Evolutionary conservation across 768 basidiomycete species (phyloP).

Genomic region (Saitozyma sp.): DNA sequence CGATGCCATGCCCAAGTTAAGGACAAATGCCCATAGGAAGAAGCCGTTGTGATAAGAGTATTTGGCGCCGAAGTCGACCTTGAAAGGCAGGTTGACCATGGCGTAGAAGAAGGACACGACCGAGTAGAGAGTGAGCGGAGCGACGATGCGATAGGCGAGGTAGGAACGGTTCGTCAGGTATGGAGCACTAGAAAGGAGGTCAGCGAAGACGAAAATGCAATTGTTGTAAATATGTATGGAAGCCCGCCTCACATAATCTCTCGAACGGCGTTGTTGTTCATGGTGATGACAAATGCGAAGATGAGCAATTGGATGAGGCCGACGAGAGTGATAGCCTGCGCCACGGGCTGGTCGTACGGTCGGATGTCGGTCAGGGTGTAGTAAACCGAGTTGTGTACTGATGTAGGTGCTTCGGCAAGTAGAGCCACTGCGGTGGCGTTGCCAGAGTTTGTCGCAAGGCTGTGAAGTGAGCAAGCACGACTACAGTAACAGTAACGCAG

Average conservation of each 20-base stretch:
- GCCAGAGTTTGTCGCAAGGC: slow-evolving; percentile 11
- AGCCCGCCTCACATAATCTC: slow-evolving; percentile 42
- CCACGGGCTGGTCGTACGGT: slow-evolving; percentile 54
- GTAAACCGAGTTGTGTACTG: slow-evolving; percentile 51
- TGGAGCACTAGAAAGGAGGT: slow-evolving; percentile 45
- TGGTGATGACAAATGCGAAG: slow-evolving; percentile 49
- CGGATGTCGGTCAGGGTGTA: slow-evolving; percentile 55
- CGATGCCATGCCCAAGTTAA: slow-evolving; percentile 49
- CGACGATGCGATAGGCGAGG: slow-evolving; percentile 52
- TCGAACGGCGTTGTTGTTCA: slow-evolving; percentile 43
- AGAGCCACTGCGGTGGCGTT: slow-evolving; percentile 55
- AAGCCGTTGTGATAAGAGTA: slow-evolving; percentile 50
- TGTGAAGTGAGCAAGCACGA: neutral
- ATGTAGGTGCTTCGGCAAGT: slow-evolving; percentile 54
- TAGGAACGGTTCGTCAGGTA: slow-evolving; percentile 53
- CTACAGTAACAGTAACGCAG: neutral
- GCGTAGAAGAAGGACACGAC: slow-evolving; percentile 56
- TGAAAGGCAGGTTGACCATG: slow-evolving; percentile 57
- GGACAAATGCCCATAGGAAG: slow-evolving; percentile 53
- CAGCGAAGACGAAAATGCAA: neutral
- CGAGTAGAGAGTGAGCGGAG: slow-evolving; percentile 53
- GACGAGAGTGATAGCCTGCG: slow-evolving; percentile 57
- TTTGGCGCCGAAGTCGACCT: slow-evolving; percentile 55
- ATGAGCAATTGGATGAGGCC: slow-evolving; percentile 52
- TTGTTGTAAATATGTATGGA: neutral